These are phyloP conservation scores for Pseudocercospora crystallina DNA, from an alignment of 2,329 filamentous ascomycete species.

Conservation along the genomic window DNA sequence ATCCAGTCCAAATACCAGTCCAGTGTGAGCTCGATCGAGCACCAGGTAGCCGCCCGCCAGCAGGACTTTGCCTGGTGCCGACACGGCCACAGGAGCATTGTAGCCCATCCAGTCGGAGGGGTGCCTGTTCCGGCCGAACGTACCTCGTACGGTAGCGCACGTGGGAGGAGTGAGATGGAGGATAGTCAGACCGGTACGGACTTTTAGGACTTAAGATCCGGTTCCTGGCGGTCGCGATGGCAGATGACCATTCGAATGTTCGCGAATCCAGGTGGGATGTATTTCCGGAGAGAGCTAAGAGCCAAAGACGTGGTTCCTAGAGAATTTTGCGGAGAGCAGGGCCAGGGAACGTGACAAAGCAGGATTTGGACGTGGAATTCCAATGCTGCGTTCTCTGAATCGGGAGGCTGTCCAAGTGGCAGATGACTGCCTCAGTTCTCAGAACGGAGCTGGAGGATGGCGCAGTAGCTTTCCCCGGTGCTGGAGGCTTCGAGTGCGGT, in stretches of 20 bases:
- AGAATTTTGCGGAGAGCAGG: constrained; percentile 15
- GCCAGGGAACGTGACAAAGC: no score
- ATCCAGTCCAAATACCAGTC: constrained; percentile 64
- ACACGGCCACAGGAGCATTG: constrained; percentile 54
- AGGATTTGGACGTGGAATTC: background rate
- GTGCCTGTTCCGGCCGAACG: constrained; percentile 17
- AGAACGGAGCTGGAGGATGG: background rate
- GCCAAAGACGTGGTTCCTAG: constrained; percentile 3
- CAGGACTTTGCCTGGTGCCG: constrained; percentile 93
- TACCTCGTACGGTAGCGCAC: constrained; percentile 2
- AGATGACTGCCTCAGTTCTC: constrained; percentile 1
- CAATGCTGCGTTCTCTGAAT: background rate
- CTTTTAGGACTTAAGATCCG: constrained; percentile 9
- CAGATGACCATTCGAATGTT: constrained; percentile 5
- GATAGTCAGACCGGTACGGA: background rate
- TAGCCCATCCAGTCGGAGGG: constrained; percentile 20
- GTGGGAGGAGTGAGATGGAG: constrained; percentile 2
- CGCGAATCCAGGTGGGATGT: background rate
- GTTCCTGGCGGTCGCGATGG: background rate
- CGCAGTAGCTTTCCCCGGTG: background rate
- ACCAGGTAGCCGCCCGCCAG: constrained; percentile 94
- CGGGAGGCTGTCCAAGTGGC: constrained; percentile 6
- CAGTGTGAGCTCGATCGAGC: constrained; percentile 82
- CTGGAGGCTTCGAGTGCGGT: no score
- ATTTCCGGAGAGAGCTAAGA: no score